phyloP scores from a whole-genome alignment of 2,329 filamentous ascomycete genomes.

The Sphaerostilbella broomeana region DNA sequence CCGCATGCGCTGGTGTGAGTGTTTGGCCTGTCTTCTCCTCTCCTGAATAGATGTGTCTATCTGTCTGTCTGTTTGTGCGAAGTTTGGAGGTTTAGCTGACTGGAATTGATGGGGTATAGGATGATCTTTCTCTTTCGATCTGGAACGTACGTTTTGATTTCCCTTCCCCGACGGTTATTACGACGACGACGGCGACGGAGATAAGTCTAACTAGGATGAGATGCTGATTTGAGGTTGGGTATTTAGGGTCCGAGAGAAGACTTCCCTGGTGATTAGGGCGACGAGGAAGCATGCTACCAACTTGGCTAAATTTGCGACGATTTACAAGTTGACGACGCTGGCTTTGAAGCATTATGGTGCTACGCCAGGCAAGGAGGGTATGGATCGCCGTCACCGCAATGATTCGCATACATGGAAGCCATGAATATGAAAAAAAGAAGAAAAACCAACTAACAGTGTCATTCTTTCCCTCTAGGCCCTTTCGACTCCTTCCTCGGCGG shows the following conservation, averaged over 20 bases:
- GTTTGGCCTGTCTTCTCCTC: constrained; percentile 15
- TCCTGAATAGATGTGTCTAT: too few relatives aligned
- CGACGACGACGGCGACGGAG: background rate
- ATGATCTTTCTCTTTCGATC: constrained; percentile 97
- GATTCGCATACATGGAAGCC: background rate
- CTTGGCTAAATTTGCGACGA: constrained; percentile 80
- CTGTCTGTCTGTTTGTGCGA: background rate
- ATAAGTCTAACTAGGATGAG: background rate
- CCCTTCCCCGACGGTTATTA: constrained; percentile 1
- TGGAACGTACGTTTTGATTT: constrained; percentile 57
- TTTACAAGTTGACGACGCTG: constrained; percentile 83
- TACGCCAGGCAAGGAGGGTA: constrained; percentile 54
- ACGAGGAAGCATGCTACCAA: constrained; percentile 88
- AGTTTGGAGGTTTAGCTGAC: constrained; percentile 15
- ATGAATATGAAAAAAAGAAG: background rate
- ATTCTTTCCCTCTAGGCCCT: constrained; percentile 39
- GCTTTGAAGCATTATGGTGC: constrained; percentile 58
- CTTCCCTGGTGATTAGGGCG: constrained; percentile 70
- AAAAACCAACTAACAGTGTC: too few relatives aligned
- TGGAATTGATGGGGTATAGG: constrained; percentile 36
- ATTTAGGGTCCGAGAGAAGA: constrained; percentile 65
- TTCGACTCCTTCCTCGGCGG: constrained; percentile 85
- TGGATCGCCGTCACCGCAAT: constrained; percentile 2
- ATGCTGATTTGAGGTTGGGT: background rate
- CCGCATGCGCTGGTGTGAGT: constrained; percentile 82